Percentiles rank a stretch among this genome's conserved stretches.
Evolutionary conservation across 2,329 filamentous ascomycete species (phyloP).

Genomic region (Fonsecaea nubica): DNA sequence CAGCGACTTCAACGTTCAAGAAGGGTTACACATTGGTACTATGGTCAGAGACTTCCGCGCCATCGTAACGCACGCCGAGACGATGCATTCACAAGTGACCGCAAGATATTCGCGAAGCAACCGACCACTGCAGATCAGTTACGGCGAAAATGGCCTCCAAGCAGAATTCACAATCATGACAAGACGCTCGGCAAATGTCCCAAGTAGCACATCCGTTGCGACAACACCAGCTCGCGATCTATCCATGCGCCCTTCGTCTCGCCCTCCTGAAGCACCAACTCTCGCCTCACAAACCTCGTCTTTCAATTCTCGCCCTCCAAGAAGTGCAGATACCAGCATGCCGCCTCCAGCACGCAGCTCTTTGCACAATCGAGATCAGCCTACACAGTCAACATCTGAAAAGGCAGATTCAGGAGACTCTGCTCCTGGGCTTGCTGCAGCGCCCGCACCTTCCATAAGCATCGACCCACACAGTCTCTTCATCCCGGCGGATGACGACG

Average conservation of each 20-base stretch:
- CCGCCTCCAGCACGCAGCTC: conserved; percentile 38
- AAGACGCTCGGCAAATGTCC: conserved; percentile 59
- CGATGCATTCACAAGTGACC: conserved; percentile 60
- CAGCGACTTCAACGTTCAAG: conserved; percentile 64
- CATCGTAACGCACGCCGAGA: conserved; percentile 67
- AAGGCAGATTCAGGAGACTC: conserved; percentile 33
- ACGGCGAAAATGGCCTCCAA: conserved; percentile 61
- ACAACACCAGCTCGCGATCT: conserved; percentile 46
- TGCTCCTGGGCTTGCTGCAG: conserved; percentile 15
- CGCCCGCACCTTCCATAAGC: conserved; percentile 50
- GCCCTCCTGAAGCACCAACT: conserved; percentile 31
- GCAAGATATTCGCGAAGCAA: conserved; percentile 66
- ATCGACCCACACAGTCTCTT: conserved; percentile 65
- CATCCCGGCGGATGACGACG: conserved; percentile 63
- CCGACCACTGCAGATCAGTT: conserved; percentile 66
- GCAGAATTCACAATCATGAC: conserved; percentile 72
- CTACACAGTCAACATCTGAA: conserved; percentile 34
- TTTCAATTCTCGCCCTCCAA: conserved; percentile 14
- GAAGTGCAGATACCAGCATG: conserved; percentile 30
- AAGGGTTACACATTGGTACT: conserved; percentile 67
- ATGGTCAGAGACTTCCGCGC: conserved; percentile 71
- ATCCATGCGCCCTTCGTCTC: conserved; percentile 50
- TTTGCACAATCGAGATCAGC: conserved; percentile 17
- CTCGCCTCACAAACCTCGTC: conserved; percentile 25
- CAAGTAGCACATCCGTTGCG: conserved; percentile 48